These are phyloP conservation scores for Tricholoma furcatifolium DNA, from an alignment of 768 basidiomycete species.

Conservation along the genomic window DNA sequence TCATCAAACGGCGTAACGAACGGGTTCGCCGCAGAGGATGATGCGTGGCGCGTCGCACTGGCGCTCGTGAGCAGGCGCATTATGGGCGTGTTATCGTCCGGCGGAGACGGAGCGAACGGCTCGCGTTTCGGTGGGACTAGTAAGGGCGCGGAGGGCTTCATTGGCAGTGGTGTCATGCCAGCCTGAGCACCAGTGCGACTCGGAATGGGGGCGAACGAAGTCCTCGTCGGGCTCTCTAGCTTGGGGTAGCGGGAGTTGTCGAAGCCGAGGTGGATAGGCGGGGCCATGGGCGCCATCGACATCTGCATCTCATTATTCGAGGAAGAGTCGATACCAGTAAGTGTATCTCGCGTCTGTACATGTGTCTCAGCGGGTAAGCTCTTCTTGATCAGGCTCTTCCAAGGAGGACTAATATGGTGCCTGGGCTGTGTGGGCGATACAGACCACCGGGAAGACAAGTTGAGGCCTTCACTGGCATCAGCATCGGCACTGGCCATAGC, in stretches of 20 bases:
- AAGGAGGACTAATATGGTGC: constrained; percentile 21
- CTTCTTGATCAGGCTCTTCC: constrained; percentile 32
- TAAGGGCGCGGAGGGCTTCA: too few species aligned
- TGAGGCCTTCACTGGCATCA: constrained; percentile 7
- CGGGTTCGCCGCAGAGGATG: constrained; percentile 46
- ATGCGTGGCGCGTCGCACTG: constrained; percentile 28
- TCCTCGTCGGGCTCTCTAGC: neutral
- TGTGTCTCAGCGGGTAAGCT: constrained; percentile 20
- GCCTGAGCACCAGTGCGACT: too few species aligned
- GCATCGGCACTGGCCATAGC: too few species aligned
- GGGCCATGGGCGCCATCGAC: constrained; percentile 20
- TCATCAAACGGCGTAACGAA: constrained; percentile 84
- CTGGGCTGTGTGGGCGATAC: constrained; percentile 31
- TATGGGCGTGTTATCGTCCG: constrained; percentile 32
- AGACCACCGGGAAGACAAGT: constrained; percentile 33
- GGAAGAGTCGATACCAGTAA: constrained; percentile 31
- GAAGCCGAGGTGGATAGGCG: constrained; percentile 33
- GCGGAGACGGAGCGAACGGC: constrained; percentile 17
- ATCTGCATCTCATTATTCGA: constrained; percentile 21
- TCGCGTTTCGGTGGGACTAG: neutral
- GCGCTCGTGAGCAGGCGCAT: constrained; percentile 45
- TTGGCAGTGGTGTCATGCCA: too few species aligned
- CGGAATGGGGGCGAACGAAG: neutral
- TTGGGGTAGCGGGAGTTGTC: constrained; percentile 18
- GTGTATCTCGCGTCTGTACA: constrained; percentile 27